A percentile compares a stretch with the other conserved stretches of the same genome.
phyloP scores from a whole-genome alignment of 495 filamentous ascomycete genomes.

The Penicillium desertorum region DNA sequence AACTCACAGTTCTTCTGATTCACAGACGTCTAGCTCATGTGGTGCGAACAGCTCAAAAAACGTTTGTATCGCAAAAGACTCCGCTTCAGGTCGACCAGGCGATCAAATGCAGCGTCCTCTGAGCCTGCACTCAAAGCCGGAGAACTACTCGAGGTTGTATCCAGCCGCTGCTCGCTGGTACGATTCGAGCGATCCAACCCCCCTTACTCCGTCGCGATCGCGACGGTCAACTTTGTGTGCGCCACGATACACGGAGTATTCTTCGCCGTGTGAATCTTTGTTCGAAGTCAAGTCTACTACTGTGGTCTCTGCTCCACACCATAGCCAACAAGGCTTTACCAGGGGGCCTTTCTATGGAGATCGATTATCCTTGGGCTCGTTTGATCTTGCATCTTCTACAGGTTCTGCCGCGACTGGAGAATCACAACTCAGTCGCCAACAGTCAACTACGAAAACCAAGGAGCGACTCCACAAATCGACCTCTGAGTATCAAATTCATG shows the following conservation, averaged over 20 bases:
- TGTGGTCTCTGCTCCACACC: neutral
- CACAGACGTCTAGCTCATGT: slow-evolving; percentile 27
- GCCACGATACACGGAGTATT: slow-evolving; percentile 29
- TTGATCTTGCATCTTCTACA: slow-evolving; percentile 6
- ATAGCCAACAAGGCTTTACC: slow-evolving; percentile 1
- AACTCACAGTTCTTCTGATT: slow-evolving; percentile 31
- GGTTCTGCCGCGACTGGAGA: slow-evolving; percentile 13
- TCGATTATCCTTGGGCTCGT: slow-evolving; percentile 8
- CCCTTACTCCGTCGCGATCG: slow-evolving; percentile 5
- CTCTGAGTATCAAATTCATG: slow-evolving; percentile 15
- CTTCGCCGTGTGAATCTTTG: neutral
- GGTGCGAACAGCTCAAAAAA: slow-evolving; percentile 16
- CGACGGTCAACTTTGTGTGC: slow-evolving; percentile 32
- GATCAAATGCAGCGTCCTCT: slow-evolving; percentile 22
- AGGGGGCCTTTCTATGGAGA: slow-evolving; percentile 19
- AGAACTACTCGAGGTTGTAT: slow-evolving; percentile 21
- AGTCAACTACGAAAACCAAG: neutral
- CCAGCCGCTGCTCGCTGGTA: slow-evolving; percentile 26
- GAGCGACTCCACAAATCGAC: slow-evolving; percentile 12
- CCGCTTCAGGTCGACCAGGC: neutral
- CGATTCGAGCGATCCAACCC: slow-evolving; percentile 16
- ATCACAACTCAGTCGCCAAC: slow-evolving; percentile 8
- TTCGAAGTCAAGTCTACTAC: neutral
- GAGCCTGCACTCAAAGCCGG: slow-evolving; percentile 22
- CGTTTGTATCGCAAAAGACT: slow-evolving; percentile 1